Conservation (phyloP, 164 flowering plant species). For the Berberis vulgaris region DNA sequence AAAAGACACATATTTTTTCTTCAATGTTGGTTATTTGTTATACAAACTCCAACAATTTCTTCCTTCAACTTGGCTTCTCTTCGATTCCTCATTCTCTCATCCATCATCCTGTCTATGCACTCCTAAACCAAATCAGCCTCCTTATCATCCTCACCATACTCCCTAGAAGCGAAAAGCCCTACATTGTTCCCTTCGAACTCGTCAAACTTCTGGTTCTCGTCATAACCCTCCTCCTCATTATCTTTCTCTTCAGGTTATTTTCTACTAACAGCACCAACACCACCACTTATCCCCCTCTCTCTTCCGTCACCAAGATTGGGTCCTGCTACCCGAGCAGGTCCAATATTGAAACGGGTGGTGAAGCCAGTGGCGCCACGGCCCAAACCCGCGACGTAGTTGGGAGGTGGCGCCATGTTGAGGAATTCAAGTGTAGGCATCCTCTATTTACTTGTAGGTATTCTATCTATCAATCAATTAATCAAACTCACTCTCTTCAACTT, state of each 20-base stretch:
- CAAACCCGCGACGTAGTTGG: constrained; percentile 89
- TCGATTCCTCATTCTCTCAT: constrained; percentile 78
- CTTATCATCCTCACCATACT: constrained; percentile 92
- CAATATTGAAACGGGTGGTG: constrained; percentile 95
- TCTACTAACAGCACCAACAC: constrained; percentile 1
- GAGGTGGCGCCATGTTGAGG: constrained; percentile 65
- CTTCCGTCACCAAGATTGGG: constrained; percentile 33
- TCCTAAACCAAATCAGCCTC: constrained; percentile 97
- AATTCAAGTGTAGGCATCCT: constrained; percentile 31
- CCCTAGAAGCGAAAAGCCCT: constrained; percentile 81
- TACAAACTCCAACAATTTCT: constrained; percentile 39
- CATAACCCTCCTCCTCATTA: constrained; percentile 81
- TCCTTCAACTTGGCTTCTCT: constrained; percentile 84
- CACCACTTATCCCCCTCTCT: constrained; percentile 47
- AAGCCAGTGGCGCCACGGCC: constrained; percentile 99
- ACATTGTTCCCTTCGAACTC: constrained; percentile 97
- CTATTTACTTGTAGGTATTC: no score
- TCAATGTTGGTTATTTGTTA: no score
- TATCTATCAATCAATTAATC: no score
- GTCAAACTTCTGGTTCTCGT: constrained; percentile 96
- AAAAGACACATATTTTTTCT: no score
- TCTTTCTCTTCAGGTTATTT: constrained; percentile 57
- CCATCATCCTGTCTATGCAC: constrained; percentile 82
- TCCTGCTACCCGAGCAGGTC: constrained; percentile 80
- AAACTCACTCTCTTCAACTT: no score